Evolutionary conservation across 2,329 filamentous ascomycete genomes (phyloP).

Genomic region (Penicillium sumatraense): DNA sequence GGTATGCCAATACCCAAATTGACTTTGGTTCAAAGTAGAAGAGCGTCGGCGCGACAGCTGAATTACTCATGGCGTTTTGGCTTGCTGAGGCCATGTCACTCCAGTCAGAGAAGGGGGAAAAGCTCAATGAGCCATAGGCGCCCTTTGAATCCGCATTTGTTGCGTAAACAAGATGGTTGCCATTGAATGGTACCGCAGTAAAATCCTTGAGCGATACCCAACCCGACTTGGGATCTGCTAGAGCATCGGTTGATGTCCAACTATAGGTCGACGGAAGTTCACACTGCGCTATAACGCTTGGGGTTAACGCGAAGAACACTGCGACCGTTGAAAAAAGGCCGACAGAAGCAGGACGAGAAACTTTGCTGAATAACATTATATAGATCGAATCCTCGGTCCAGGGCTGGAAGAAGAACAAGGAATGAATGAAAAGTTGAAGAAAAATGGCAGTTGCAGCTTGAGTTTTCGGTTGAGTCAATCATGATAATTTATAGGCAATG

Average conservation of each 20-base stretch:
- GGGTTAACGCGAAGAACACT: too few species aligned
- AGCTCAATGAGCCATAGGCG: constrained; percentile 64
- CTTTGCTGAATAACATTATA: too few species aligned
- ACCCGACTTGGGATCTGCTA: constrained; percentile 60
- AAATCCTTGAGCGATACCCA: constrained; percentile 69
- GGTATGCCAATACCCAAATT: constrained; percentile 68
- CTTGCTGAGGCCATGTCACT: constrained; percentile 54
- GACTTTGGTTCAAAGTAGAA: constrained; percentile 67
- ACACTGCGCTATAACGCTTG: too few species aligned
- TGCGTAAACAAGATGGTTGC: constrained; percentile 65
- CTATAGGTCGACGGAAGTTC: constrained; percentile 60
- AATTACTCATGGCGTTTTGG: constrained; percentile 57
- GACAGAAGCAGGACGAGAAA: too few species aligned
- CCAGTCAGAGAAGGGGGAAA: constrained; percentile 60
- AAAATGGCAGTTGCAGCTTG: too few species aligned
- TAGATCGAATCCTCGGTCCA: too few species aligned
- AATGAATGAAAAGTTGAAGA: too few species aligned
- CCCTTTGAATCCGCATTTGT: constrained; percentile 51
- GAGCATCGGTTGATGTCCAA: constrained; percentile 59
- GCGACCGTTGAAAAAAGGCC: too few species aligned
- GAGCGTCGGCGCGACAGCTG: constrained; percentile 63
- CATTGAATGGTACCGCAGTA: constrained; percentile 60
- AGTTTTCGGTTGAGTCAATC: too few species aligned
- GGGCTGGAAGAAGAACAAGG: too few species aligned
- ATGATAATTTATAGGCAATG: too few species aligned